These are phyloP conservation scores for Chytriomyces sp. DNA, from an alignment of 192 early-diverging fungal genomes.

Conservation along the genomic window DNA sequence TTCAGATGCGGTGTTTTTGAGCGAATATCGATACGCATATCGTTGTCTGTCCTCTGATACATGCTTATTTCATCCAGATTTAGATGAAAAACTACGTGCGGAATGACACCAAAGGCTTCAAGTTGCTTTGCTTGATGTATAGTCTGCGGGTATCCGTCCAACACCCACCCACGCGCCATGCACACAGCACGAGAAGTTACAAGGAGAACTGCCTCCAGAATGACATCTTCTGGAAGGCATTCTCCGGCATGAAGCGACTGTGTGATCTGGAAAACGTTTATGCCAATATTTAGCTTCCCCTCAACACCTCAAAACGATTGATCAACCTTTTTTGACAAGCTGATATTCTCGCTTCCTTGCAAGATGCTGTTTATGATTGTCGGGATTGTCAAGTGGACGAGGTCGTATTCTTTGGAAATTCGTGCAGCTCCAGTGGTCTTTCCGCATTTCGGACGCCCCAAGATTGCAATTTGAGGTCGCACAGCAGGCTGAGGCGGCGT, in stretches of 20 bases:
- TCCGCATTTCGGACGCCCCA: slow-evolving; percentile 55
- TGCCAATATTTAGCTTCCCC: not conserved
- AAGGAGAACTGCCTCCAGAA: slow-evolving; percentile 43
- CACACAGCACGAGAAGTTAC: slow-evolving; percentile 50
- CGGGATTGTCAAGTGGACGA: slow-evolving; percentile 49
- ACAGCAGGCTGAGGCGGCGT: slow-evolving; percentile 47
- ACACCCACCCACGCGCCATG: slow-evolving; percentile 56
- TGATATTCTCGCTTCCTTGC: slow-evolving; percentile 41
- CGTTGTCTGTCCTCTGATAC: slow-evolving; percentile 16
- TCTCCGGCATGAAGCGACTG: slow-evolving; percentile 40
- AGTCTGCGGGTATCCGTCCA: slow-evolving; percentile 61
- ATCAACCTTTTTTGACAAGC: slow-evolving; percentile 24
- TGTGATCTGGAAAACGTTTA: slow-evolving; percentile 33
- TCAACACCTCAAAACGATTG: not conserved
- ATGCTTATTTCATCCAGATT: slow-evolving; percentile 35
- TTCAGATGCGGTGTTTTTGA: slow-evolving; percentile 37
- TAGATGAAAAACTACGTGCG: slow-evolving; percentile 54
- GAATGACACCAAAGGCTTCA: slow-evolving; percentile 49
- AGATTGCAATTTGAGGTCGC: slow-evolving; percentile 44
- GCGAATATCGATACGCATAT: slow-evolving; percentile 26
- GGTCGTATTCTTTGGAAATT: slow-evolving; percentile 44
- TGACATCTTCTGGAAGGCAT: slow-evolving; percentile 41
- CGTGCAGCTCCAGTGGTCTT: slow-evolving; percentile 45
- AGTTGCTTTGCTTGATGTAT: slow-evolving; percentile 47
- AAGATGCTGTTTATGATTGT: slow-evolving; percentile 48